Evolutionary conservation across 331 rosid genomes (phyloP), one percentile per base, ranked within the genome.

Genomic region (Stylosanthes scabra): DNA sequence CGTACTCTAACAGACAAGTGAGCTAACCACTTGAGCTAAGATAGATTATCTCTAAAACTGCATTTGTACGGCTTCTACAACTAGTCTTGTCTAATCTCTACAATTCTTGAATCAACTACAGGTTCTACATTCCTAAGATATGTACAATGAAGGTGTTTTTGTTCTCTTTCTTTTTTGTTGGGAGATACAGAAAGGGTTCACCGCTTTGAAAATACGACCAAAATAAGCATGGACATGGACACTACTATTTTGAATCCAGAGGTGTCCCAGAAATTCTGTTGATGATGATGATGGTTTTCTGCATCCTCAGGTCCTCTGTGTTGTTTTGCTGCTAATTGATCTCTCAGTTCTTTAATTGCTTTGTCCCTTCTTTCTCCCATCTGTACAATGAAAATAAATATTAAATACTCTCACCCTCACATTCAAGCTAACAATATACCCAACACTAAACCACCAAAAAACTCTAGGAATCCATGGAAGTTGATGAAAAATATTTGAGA

Each of bases 321-420:
- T 49, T 90, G 99, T 84, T 86, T 89, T 72, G 81, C 88, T 46
- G 87, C 87, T 62, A 95, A 63, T 81, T 90, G 91, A 71, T 92
- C 98, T 78, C 79, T 79, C 66, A 95, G 88, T 74, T 95, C 99
- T 78, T 92, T 90, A 27, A 95, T 73, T 59, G 96, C 96, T 76
- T 77, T 95, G 89, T 95, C 98, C 70, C 94, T 81, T 57, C 96
- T 85, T 70, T 91, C 98, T 31, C 91, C 98, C 85, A 87, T 88
- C 98, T 95, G 92, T 57, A 39, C 70, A 66, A 69, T 5, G 45
- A 64, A 79, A 63, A 20, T n/a, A n/a, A n/a, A n/a, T n/a, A n/a
- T n/a, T n/a, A 31, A 31, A 31, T 31, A 31, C 34, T 31, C 34
- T 31, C 34, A 31, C 34, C 34, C 4, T 31, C 4, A 31, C 34